phyloP scores from a whole-genome alignment of 2,329 filamentous ascomycete species.

The Penicillium hordei region DNA sequence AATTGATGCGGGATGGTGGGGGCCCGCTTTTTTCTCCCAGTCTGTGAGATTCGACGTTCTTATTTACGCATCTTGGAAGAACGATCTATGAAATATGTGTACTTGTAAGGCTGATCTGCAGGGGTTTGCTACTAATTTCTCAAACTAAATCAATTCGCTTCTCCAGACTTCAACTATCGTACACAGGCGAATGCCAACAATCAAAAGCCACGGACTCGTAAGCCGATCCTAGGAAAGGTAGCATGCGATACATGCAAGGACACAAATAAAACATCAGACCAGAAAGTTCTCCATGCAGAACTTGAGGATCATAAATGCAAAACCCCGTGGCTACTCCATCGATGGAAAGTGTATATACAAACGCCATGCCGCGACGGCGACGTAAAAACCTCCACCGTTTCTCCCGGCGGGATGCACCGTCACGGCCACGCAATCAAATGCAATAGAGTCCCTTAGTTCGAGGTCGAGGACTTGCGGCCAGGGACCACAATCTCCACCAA shows the following conservation, averaged over 20 bases:
- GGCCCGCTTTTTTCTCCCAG: constrained; percentile 23
- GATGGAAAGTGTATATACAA: constrained; percentile 28
- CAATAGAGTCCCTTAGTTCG: constrained; percentile 15
- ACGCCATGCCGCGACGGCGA: constrained; percentile 11
- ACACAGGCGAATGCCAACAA: constrained; percentile 21
- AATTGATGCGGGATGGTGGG: constrained; percentile 24
- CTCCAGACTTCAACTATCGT: constrained; percentile 24
- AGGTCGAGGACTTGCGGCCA: constrained; percentile 37
- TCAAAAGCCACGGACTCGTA: constrained; percentile 11
- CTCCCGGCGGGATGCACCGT: not conserved
- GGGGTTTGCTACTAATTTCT: not conserved
- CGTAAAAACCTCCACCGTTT: not conserved
- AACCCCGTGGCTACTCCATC: constrained; percentile 15
- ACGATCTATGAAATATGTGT: not conserved
- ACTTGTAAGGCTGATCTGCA: not conserved
- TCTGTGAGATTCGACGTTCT: not conserved
- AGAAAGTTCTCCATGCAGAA: constrained; percentile 11
- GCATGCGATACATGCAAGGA: constrained; percentile 16
- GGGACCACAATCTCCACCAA: constrained; percentile 49
- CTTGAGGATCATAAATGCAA: constrained; percentile 16
- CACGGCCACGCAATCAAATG: constrained; percentile 4
- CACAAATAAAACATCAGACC: constrained; percentile 13
- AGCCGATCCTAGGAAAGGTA: constrained; percentile 9
- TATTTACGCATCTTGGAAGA: not conserved
- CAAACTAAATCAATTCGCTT: constrained; percentile 20